phyloP scores from a whole-genome alignment of 108 stramenopile species.

The Cyclotella baltica region DNA sequence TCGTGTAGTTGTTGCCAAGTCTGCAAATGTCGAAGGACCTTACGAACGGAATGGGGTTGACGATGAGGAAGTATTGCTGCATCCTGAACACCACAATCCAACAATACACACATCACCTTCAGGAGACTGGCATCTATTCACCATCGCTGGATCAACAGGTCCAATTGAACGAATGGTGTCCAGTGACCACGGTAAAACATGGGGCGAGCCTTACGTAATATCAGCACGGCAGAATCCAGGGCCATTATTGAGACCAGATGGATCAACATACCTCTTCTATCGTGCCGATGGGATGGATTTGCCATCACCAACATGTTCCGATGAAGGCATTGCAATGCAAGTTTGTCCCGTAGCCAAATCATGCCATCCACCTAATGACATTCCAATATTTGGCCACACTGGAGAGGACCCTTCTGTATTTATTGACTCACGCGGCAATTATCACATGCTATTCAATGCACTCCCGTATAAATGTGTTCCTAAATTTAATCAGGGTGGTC shows the following conservation, averaged over 20 bases:
- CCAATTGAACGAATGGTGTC: constrained; percentile 43
- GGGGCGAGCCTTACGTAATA: constrained; percentile 27
- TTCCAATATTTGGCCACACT: constrained; percentile 41
- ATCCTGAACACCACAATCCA: constrained; percentile 50
- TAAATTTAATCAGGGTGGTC: constrained; percentile 48
- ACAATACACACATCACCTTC: constrained; percentile 40
- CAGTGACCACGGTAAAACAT: constrained; percentile 37
- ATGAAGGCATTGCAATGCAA: constrained; percentile 38
- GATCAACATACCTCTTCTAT: constrained; percentile 40
- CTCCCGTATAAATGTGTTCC: constrained; percentile 45
- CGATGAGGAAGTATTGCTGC: constrained; percentile 19
- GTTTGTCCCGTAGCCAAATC: constrained; percentile 24
- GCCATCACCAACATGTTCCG: constrained; percentile 35
- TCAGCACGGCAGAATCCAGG: constrained; percentile 50
- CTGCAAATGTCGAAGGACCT: constrained; percentile 33
- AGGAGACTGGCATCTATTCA: constrained; percentile 43
- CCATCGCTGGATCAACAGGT: constrained; percentile 33
- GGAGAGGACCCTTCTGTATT: constrained; percentile 50
- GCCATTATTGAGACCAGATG: constrained; percentile 31
- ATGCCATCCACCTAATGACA: constrained; percentile 16
- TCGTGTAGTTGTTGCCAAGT: constrained; percentile 23
- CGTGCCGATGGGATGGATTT: constrained; percentile 42
- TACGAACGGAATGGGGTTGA: constrained; percentile 4
- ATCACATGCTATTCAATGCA: constrained; percentile 51
- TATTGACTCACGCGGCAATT: constrained; percentile 46